Base-by-base conservation (phyloP, 148 eudicot species). In the Vaccinium macrocarpon region DNA sequence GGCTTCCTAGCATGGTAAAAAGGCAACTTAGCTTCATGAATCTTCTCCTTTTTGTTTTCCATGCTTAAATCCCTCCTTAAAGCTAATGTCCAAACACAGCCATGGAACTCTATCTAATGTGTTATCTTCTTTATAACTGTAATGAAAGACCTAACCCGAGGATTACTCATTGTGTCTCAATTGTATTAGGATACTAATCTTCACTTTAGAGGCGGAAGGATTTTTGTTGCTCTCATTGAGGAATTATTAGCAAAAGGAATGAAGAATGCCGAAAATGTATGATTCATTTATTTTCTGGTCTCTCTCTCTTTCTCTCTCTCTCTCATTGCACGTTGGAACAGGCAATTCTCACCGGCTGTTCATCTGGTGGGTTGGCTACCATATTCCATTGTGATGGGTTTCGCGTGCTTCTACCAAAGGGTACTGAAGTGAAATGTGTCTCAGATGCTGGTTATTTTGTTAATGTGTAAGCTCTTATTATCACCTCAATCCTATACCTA, bases 341-440 rank as follows among this genome's bases (percentile, higher is more conserved):
- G 88, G 88, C 99, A 71, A 87, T 95, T 83, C 91, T 97, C 81
- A 91, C 99, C 73, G 99, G 99, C 59, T 97, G 98, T 88, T 97
- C 99, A 62, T 97, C 99, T 83, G 99, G 99, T 84, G 99, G 99
- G 84, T 89, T 97, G 91, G 84, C 99, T 80, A 87, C 97, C 61
- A 95, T 95, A 85, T 85, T 95, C 84, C 95, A 93, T 82, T 97
- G 99, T 89, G 99, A 97, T 91, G 89, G 84, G 73, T 97, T 97
- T 81, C 89, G 89, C 86, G 90, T 93, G 84, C 95, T 92, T 52
- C 86, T 97, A 79, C 98, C 98, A 7, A 52, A 29, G 46, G 81
- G 84, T 75, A 82, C 98, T 53, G 89, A 88, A 82, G 97, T 92
- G 16, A 97, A 97, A 84, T 97, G 99, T 87, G 88, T 97, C 35